phyloP scores from a whole-genome alignment of 176 grass and related monocot genomes.

The Aegilops sharonensis region DNA sequence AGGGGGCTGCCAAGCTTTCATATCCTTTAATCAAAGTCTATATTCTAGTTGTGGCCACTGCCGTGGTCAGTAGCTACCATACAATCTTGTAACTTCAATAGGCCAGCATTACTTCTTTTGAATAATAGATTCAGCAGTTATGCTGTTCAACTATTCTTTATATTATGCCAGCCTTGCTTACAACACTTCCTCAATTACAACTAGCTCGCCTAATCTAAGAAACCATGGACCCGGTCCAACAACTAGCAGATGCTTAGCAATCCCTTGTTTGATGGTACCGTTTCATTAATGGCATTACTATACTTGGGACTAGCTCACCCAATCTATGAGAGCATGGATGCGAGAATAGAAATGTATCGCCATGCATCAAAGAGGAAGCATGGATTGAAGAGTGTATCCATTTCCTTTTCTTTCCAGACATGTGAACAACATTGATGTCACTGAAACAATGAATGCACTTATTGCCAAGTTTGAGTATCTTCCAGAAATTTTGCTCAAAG shows the following conservation, averaged over 20 bases:
- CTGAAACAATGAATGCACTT: not conserved
- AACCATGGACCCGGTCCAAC: not conserved
- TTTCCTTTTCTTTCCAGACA: slow-evolving; percentile 8
- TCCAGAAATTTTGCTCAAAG: not conserved
- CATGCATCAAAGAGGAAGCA: not conserved
- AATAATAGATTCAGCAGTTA: slow-evolving; percentile 10
- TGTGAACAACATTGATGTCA: not conserved
- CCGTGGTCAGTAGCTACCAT: not conserved
- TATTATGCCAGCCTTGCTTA: not conserved
- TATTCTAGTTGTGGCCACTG: not conserved
- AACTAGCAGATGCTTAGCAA: not conserved
- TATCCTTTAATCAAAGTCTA: not conserved
- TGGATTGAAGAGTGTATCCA: not conserved
- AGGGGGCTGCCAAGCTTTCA: not conserved
- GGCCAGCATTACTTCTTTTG: not conserved
- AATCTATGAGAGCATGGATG: slow-evolving; percentile 1
- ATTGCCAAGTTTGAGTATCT: not conserved
- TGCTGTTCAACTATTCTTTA: not conserved
- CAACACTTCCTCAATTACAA: slow-evolving; percentile 14
- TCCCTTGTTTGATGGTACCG: not conserved
- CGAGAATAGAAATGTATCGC: not conserved
- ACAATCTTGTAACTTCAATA: not conserved
- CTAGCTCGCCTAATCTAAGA: slow-evolving; percentile 13
- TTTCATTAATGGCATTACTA: slow-evolving; percentile 17
- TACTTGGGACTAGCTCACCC: slow-evolving; percentile 2